phyloP scores from a whole-genome alignment of 1,284 basidiomycete genomes.

The Ganoderma sinense region DNA sequence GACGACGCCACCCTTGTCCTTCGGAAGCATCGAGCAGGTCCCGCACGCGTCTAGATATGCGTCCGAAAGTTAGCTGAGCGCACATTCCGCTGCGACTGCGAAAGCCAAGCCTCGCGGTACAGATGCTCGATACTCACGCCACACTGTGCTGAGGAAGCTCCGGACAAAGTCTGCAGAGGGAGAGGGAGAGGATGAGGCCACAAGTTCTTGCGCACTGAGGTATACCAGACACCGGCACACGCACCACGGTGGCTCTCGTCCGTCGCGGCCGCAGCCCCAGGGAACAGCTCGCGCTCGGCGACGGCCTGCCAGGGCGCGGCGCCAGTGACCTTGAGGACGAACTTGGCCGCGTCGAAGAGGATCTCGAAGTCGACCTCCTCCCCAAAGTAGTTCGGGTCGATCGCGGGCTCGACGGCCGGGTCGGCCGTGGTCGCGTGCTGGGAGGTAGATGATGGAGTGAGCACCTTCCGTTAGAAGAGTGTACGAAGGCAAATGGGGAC shows the following conservation, averaged over 20 bases:
- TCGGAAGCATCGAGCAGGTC: conserved; percentile 59
- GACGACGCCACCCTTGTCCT: conserved; percentile 62
- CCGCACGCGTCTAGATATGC: conserved; percentile 36
- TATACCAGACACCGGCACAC: background rate
- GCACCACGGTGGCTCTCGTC: conserved; percentile 26
- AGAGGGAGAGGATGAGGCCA: background rate
- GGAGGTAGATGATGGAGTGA: background rate
- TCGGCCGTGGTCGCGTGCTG: conserved; percentile 45
- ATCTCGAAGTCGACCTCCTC: conserved; percentile 44
- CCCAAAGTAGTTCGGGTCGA: conserved; percentile 52
- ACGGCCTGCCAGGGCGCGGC: conserved; percentile 17
- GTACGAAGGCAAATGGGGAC: conserved; percentile 7
- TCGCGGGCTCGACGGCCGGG: conserved; percentile 44
- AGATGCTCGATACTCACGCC: conserved; percentile 24
- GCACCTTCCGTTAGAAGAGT: background rate
- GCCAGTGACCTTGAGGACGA: conserved; percentile 33
- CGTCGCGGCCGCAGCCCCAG: conserved; percentile 16
- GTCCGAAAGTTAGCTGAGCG: background rate
- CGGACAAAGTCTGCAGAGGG: conserved; percentile 15
- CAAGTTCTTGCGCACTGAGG: background rate
- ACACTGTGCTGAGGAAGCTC: conserved; percentile 18
- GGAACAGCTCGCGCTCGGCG: conserved; percentile 20
- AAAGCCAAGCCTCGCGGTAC: conserved; percentile 5
- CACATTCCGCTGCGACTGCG: background rate
- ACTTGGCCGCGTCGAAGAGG: conserved; percentile 49